Evolutionary conservation across 2,329 filamentous ascomycete species (phyloP).

Genomic region (Dactylellina haptotyla): DNA sequence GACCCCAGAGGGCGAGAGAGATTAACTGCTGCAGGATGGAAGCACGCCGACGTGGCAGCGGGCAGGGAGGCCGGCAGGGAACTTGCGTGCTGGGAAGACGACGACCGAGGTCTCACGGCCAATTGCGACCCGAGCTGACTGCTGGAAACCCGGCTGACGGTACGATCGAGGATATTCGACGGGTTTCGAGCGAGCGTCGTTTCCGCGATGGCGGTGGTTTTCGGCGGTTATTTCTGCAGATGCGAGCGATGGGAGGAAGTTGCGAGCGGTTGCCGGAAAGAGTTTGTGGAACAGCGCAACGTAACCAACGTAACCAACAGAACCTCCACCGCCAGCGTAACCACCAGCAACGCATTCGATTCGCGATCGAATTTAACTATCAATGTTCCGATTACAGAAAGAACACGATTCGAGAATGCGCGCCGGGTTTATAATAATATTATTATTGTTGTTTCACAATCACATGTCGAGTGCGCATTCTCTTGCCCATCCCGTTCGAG

Average conservation of each 20-base stretch:
- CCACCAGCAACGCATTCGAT: not conserved
- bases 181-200: conserved; percentile 8
- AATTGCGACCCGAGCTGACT: not conserved
- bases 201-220: conserved; percentile 29
- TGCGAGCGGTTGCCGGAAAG: not conserved
- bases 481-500: too few relatives aligned
- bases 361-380: too few relatives aligned
- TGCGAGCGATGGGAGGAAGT: conserved; percentile 9
- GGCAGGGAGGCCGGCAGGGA: conserved; percentile 8
- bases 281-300: conserved; percentile 13
- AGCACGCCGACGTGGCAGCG: conserved; percentile 53
- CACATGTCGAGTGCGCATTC: too few relatives aligned
- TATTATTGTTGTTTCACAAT: too few relatives aligned
- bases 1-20: conserved; percentile 16
- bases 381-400: too few relatives aligned
- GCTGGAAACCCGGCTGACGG: not conserved
- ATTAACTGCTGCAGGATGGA: conserved; percentile 36
- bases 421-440: too few relatives aligned
- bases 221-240: conserved; percentile 41
- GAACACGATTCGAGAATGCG: too few relatives aligned
- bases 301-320: not conserved
- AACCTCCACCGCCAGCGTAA: not conserved
- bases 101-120: conserved; percentile 11
- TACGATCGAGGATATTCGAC: not conserved
- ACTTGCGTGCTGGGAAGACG: too few relatives aligned